Evolutionary conservation across 148 eudicot genomes (phyloP).

Genomic region (Fallopia convolvulus): DNA sequence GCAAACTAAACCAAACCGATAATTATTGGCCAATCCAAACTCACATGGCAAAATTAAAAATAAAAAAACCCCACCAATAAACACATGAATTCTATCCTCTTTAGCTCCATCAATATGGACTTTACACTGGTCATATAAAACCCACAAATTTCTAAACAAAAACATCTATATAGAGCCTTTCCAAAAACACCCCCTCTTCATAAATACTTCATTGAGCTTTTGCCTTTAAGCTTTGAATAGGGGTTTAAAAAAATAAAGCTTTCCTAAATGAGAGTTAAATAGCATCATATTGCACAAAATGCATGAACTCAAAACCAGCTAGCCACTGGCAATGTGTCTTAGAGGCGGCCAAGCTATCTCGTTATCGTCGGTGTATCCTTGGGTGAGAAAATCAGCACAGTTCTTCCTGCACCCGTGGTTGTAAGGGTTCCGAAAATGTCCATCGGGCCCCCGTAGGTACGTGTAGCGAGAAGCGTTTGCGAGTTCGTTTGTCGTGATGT

Average conservation of each 20-base stretch:
- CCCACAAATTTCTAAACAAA: background rate
- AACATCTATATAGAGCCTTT: background rate
- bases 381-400: constrained; percentile 73
- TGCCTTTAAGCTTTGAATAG: background rate
- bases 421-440: constrained; percentile 72
- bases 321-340: constrained; percentile 28
- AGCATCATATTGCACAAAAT: background rate
- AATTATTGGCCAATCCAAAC: background rate
- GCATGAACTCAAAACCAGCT: background rate
- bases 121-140: background rate
- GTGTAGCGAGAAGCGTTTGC: constrained; percentile 64
- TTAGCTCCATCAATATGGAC: background rate
- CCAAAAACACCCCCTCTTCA: background rate
- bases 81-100: background rate
- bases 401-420: constrained; percentile 82
- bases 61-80: background rate
- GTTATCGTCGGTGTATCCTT: constrained; percentile 65
- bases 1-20: background rate
- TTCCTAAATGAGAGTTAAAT: background rate
- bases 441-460: constrained; percentile 74
- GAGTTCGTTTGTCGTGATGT: constrained; percentile 79
- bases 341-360: constrained; percentile 76
- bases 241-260: background rate
- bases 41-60: background rate
- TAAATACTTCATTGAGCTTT: background rate